Conservation (phyloP, 208 protist genomes). For the Acanthamoeba lenticulata region DNA sequence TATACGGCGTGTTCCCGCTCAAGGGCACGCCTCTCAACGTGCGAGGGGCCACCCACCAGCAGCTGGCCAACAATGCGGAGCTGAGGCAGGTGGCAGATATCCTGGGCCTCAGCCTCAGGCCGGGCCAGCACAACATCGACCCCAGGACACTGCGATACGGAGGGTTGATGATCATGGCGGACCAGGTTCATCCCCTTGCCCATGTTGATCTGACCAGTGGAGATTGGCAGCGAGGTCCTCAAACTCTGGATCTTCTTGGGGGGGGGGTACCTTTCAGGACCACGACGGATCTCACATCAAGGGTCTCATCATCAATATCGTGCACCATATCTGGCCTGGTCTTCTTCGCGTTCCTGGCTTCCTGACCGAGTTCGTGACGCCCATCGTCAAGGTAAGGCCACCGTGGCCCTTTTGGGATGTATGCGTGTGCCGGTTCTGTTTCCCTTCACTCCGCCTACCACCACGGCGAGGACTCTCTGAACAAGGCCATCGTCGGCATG, state of each 20-base stretch:
- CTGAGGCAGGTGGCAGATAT: slow-evolving; percentile 91
- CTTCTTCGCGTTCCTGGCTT: background rate
- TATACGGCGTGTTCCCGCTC: slow-evolving; percentile 99
- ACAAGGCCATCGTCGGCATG: slow-evolving; percentile 98
- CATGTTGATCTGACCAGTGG: too few relatives aligned
- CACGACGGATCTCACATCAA: slow-evolving; percentile 99
- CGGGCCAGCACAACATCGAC: slow-evolving; percentile 84
- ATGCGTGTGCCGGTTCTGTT: slow-evolving; percentile 45
- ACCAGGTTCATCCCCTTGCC: too few relatives aligned
- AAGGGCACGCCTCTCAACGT: slow-evolving; percentile 99
- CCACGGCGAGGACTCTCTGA: slow-evolving; percentile 98
- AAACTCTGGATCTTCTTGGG: too few relatives aligned
- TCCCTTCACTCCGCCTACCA: slow-evolving; percentile 96
- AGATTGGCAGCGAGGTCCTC: too few relatives aligned
- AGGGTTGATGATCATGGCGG: slow-evolving; percentile 99
- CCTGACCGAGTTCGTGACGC: background rate
- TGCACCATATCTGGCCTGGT: slow-evolving; percentile 97
- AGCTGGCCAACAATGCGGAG: slow-evolving; percentile 96
- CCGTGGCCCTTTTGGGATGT: too few relatives aligned
- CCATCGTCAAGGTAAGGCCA: background rate
- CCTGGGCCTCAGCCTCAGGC: slow-evolving; percentile 91
- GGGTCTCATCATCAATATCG: slow-evolving; percentile 99
- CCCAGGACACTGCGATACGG: slow-evolving; percentile 98
- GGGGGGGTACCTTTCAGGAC: too few relatives aligned
- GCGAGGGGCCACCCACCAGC: slow-evolving; percentile 94